Evolutionary conservation across 2,329 filamentous ascomycete species (phyloP).

Genomic region (Beauveria medogensis): DNA sequence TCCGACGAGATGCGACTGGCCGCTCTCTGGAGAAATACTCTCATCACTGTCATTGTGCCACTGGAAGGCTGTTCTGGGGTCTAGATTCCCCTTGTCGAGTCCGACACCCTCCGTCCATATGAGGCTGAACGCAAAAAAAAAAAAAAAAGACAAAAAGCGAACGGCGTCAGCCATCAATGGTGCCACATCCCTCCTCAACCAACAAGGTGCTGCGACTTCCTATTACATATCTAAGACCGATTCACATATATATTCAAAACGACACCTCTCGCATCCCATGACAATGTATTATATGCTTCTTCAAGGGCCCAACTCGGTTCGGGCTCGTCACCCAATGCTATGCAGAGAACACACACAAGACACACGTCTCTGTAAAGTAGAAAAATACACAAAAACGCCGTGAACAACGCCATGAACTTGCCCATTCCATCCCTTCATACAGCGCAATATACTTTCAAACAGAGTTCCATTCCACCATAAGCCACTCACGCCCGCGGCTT

Average conservation of each 20-base stretch:
- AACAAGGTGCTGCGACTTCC: background rate
- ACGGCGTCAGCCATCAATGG: background rate
- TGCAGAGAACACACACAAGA: background rate
- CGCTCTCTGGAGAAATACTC: background rate
- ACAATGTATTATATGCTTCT: slow-evolving; percentile 6
- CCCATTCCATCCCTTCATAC: background rate
- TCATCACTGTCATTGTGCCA: background rate
- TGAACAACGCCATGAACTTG: background rate
- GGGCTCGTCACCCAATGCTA: slow-evolving; percentile 7
- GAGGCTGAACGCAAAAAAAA: no score
- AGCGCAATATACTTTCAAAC: background rate
- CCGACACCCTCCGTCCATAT: background rate
- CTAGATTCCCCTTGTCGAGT: background rate
- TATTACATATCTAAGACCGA: no score
- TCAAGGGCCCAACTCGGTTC: background rate
- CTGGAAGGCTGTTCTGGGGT: background rate
- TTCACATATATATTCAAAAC: background rate
- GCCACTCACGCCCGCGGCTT: background rate
- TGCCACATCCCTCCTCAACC: background rate
- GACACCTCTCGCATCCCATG: background rate
- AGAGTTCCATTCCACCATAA: no score
- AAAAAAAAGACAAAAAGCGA: no score
- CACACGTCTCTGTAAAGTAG: background rate
- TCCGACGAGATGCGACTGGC: slow-evolving; percentile 1
- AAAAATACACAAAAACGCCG: background rate